phyloP scores from a whole-genome alignment of 176 grass and related monocot genomes.

The Elaeis guineensis region DNA sequence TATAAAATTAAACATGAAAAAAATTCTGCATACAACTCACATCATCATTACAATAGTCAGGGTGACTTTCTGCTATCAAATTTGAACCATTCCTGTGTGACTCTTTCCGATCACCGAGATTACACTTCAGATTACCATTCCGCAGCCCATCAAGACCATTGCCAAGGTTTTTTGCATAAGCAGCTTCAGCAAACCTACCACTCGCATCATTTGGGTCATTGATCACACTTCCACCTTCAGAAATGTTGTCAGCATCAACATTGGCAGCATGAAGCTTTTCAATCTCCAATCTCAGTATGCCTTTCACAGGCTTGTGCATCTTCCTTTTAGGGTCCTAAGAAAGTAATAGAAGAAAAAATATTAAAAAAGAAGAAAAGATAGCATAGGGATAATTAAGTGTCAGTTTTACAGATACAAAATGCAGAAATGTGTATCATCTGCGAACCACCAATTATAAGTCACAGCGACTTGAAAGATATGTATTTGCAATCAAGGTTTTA shows the following conservation, averaged over 20 bases:
- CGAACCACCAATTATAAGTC: neutral
- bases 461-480: too few species aligned
- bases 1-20: conserved; percentile 19
- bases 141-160: conserved; percentile 53
- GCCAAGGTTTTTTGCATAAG: conserved; percentile 38
- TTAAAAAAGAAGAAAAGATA: neutral
- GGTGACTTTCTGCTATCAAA: conserved; percentile 40
- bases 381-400: neutral
- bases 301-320: conserved; percentile 98
- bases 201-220: conserved; percentile 67
- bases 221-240: conserved; percentile 80
- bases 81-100: conserved; percentile 36
- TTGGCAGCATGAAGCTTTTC: conserved; percentile 67
- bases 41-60: conserved; percentile 35
- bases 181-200: conserved; percentile 25
- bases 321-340: conserved; percentile 94
- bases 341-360: conserved; percentile 1
- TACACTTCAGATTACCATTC: conserved; percentile 42
- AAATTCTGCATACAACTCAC: conserved; percentile 31
- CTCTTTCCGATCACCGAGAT: conserved; percentile 29
- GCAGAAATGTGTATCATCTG: neutral
- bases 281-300: conserved; percentile 78
- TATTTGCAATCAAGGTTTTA: too few species aligned
- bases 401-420: too few species aligned
- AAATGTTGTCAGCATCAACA: conserved; percentile 59